These are phyloP conservation scores for Pestalotiopsis sp. DNA, from an alignment of 2,329 filamentous ascomycete species.

Conservation along the genomic window DNA sequence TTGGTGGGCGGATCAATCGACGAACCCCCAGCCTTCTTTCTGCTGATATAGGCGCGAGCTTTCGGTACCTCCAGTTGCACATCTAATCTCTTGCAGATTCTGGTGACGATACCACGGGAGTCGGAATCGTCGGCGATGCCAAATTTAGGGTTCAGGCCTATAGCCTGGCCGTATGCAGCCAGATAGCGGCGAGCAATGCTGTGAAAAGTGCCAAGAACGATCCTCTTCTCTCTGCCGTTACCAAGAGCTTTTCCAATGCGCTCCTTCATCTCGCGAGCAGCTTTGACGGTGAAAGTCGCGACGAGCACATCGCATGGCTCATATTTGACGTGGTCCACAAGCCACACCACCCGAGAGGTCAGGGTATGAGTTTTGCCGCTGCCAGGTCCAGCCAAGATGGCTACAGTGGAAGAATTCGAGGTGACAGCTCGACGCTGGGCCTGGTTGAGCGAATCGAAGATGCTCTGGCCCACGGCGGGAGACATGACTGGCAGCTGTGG, in stretches of 20 bases:
- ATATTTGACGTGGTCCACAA: conserved; percentile 70
- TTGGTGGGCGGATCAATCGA: conserved; percentile 30
- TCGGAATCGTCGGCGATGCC: conserved; percentile 87
- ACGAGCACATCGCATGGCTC: conserved; percentile 88
- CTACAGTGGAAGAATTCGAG: conserved; percentile 54
- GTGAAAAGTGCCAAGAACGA: conserved; percentile 93
- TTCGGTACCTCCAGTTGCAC: conserved; percentile 67
- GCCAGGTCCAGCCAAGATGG: conserved; percentile 67
- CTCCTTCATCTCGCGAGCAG: conserved; percentile 89
- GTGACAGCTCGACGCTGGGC: conserved; percentile 58
- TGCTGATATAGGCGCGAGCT: conserved; percentile 76
- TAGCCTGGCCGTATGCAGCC: conserved; percentile 77
- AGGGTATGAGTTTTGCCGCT: conserved; percentile 94
- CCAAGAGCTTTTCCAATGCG: conserved; percentile 82
- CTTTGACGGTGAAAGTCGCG: conserved; percentile 96
- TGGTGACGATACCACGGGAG: conserved; percentile 74
- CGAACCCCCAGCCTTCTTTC: conserved; percentile 59
- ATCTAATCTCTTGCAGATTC: conserved; percentile 76
- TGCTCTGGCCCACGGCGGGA: conserved; percentile 20
- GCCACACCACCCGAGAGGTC: conserved; percentile 87
- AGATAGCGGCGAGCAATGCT: conserved; percentile 87
- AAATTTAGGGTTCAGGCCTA: conserved; percentile 81
- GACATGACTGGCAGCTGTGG: conserved; percentile 20
- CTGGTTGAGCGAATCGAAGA: conserved; percentile 52
- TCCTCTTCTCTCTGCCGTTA: conserved; percentile 68